Percentiles rank a stretch among this genome's conserved stretches.
Evolutionary conservation across 768 basidiomycete genomes (phyloP).

Genomic region (Strobilomyces confusus): DNA sequence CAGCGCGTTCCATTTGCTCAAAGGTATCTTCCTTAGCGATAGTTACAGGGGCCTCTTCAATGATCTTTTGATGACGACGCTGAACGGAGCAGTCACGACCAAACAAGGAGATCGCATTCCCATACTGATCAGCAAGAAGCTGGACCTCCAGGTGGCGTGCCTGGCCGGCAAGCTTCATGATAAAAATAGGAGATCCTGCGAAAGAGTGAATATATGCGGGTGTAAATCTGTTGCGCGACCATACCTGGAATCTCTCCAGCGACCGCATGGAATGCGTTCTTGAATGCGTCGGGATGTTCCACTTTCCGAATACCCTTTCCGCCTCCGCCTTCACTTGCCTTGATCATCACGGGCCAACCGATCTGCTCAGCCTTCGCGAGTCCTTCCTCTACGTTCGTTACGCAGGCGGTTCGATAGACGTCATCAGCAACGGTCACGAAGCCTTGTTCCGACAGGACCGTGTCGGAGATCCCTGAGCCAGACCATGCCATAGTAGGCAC

Average conservation of each 20-base stretch:
- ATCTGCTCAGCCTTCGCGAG: conserved; percentile 79
- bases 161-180: conserved; percentile 99
- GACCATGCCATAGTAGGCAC: conserved; percentile 99
- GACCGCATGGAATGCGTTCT: conserved; percentile 91
- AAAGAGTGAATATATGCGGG: conserved; percentile 6
- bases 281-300: conserved; percentile 80
- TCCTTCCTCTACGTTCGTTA: conserved; percentile 84
- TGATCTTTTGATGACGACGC: conserved; percentile 99
- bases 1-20: conserved; percentile 97
- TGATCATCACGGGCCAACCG: conserved; percentile 99
- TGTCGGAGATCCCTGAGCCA: conserved; percentile 89
- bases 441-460: conserved; percentile 75
- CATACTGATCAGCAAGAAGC: conserved; percentile 97
- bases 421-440: conserved; percentile 93
- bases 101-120: conserved; percentile 97
- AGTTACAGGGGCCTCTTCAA: conserved; percentile 98
- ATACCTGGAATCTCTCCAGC: conserved; percentile 94
- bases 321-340: conserved; percentile 98
- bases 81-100: conserved; percentile 99
- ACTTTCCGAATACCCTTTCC: conserved; percentile 99
- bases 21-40: conserved; percentile 91
- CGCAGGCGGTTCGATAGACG: conserved; percentile 85
- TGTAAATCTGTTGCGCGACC: conserved; percentile 14
- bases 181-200: conserved; percentile 93
- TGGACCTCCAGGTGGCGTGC: conserved; percentile 98